Conservation (phyloP, 2,329 filamentous ascomycete genomes). For the Penicillium sp. region DNA sequence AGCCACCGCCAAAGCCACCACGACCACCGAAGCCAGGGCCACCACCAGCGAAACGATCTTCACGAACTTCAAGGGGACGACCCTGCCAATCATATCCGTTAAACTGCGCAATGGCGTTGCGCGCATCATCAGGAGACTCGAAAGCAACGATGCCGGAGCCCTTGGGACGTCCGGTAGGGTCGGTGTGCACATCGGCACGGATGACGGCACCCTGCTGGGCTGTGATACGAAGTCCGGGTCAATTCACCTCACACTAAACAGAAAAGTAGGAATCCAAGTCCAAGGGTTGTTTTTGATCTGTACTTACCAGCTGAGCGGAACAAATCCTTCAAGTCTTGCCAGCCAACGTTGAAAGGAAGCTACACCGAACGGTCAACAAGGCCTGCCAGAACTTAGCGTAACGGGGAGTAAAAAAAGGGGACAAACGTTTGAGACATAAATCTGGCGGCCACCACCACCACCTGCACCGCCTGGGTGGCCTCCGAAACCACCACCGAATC, state of each 20-base stretch:
- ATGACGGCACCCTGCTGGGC: conserved; percentile 70
- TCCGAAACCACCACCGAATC: conserved; percentile 42
- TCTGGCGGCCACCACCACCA: conserved; percentile 74
- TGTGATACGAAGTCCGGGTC: conserved; percentile 31
- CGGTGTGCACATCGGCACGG: conserved; percentile 90
- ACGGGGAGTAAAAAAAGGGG: conserved; percentile 31
- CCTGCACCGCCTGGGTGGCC: conserved; percentile 43
- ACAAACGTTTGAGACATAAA: conserved; percentile 98
- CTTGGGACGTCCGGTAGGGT: conserved; percentile 89
- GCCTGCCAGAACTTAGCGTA: conserved; percentile 17
- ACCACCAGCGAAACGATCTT: conserved; percentile 82
- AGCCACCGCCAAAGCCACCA: conserved; percentile 57
- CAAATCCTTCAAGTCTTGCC: conserved; percentile 98
- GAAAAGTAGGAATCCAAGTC: conserved; percentile 14
- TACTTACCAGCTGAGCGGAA: conserved; percentile 94
- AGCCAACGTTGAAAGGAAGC: conserved; percentile 96
- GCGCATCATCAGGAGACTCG: conserved; percentile 89
- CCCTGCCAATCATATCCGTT: conserved; percentile 99
- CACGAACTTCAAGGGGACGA: conserved; percentile 85
- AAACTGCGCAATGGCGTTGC: conserved; percentile 94
- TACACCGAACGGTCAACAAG: conserved; percentile 44
- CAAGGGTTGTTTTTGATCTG: conserved; percentile 10
- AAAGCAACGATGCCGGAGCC: conserved; percentile 97
- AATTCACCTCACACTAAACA: conserved; percentile 27
- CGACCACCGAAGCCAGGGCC: conserved; percentile 47